Evolutionary conservation across 2,329 filamentous ascomycete genomes (phyloP).

Genomic region (Epichloe elymi): DNA sequence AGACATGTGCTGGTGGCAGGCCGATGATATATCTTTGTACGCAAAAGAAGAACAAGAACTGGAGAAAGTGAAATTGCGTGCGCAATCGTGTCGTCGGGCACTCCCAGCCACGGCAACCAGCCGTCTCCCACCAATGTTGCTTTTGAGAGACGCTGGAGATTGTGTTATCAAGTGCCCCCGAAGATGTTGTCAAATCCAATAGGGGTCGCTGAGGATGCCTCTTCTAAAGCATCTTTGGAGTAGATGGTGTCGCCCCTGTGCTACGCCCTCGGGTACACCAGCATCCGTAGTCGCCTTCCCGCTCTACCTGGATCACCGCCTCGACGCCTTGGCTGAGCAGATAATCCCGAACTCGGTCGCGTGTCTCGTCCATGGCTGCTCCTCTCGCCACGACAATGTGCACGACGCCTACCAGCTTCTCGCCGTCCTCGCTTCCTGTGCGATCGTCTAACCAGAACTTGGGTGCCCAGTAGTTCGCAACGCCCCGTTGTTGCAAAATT

Average conservation of each 20-base stretch:
- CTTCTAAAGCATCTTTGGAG: conserved; percentile 22
- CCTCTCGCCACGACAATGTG: conserved; percentile 66
- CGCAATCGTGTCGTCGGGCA: background rate
- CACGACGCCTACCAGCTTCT: conserved; percentile 65
- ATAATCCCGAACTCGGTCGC: conserved; percentile 61
- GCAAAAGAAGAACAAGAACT: background rate
- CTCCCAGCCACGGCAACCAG: background rate
- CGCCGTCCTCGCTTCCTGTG: conserved; percentile 26
- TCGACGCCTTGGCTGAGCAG: conserved; percentile 61
- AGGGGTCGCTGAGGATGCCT: background rate
- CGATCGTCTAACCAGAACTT: conserved; percentile 86
- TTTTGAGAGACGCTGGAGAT: background rate
- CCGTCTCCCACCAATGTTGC: background rate
- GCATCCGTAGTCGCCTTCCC: conserved; percentile 58
- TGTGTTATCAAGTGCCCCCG: background rate
- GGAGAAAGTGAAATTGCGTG: background rate
- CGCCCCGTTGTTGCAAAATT: conserved; percentile 68
- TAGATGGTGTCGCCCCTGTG: conserved; percentile 15
- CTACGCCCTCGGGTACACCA: conserved; percentile 36
- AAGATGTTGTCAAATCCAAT: background rate
- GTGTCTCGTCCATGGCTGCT: conserved; percentile 69
- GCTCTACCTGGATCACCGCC: conserved; percentile 76
- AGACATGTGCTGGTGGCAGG: background rate
- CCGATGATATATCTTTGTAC: background rate
- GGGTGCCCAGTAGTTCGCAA: conserved; percentile 73